phyloP scores from a whole-genome alignment of 2,329 filamentous ascomycete species.

The Colletotrichum costaricense region DNA sequence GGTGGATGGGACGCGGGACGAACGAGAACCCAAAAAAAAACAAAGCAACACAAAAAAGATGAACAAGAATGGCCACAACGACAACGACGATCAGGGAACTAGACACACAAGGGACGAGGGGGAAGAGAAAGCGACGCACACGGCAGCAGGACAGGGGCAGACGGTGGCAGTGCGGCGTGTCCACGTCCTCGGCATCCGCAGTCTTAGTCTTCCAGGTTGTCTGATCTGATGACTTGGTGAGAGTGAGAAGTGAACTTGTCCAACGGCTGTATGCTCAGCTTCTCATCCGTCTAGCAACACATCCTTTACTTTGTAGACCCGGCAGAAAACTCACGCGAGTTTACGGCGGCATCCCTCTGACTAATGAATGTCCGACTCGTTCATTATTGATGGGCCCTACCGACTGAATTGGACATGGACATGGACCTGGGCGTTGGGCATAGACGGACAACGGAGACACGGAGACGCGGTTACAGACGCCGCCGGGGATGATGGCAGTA shows the following conservation, averaged over 20 bases:
- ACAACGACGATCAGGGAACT: not conserved
- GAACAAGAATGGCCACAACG: not conserved
- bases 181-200: not conserved
- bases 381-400: not conserved
- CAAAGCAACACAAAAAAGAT: not conserved
- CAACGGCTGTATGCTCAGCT: not conserved
- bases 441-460: not conserved
- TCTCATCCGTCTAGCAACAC: not conserved
- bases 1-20: not conserved
- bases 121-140: not conserved
- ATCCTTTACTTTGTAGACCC: not conserved
- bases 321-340: slow-evolving; percentile 8
- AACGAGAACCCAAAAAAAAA: not conserved
- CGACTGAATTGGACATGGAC: too few species aligned
- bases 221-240: not conserved
- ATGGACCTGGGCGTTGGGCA: not conserved
- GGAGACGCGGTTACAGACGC: not conserved
- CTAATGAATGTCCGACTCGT: slow-evolving; percentile 19
- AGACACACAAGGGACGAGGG: not conserved
- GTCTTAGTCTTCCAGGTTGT: not conserved
- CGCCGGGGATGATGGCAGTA: slow-evolving; percentile 11
- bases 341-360: slow-evolving; percentile 13
- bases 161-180: not conserved
- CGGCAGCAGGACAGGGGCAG: not conserved
- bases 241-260: not conserved